Evolutionary conservation across 345 rosid species (phyloP), one percentile per base, ranked within the genome.

Genomic region (Noccaea caerulescens): DNA sequence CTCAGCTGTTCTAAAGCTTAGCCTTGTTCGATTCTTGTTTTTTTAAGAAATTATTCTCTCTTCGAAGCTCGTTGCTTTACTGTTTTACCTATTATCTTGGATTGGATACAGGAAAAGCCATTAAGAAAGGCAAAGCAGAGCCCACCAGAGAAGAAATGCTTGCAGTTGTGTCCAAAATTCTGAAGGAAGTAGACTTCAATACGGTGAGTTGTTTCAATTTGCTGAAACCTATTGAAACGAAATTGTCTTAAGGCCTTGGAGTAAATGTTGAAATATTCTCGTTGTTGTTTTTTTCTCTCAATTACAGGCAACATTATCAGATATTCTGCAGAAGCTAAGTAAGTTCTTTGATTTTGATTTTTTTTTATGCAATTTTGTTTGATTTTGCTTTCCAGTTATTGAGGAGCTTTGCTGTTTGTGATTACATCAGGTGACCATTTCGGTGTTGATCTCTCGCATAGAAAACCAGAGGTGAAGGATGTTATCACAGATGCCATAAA

Each of bases 181-280:
- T 94, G 72, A 91, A 89, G 79, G 84, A 91, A 84, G 99, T 91
- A 63, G 97, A 94, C 84, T 94, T 94, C 84, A 88, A 89, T 79
- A 91, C 99, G 49, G 99, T 94, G 70, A 83, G 96, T 69, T 47
- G 50, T 46, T 47, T 62, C 46, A 58, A 14, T 46, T 74, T 45
- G 3, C 49, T 36, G 20, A 43, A 68, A 46, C 66, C n/a, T 27
- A 51, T 46, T 18, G 18, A 5, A 18, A 30, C 14, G 43, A 58
- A 44, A 6, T 66, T 39, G 43, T 60, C 23, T 41, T 42, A 18
- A 25, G 13, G 58, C 20, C 63, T 63, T 16, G 10, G 10, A 20
- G 36, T 42, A 49, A 55, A 43, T 54, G 58, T 41, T 47, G 71
- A 16, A 16, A 63, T 43, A 76, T 25, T 32, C 59, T n/a, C 12